A percentile compares a stretch with the other conserved stretches of the same genome.
These are phyloP conservation scores for Phialophora expanda DNA, from an alignment of 2,329 filamentous ascomycete genomes.

Conservation along the genomic window DNA sequence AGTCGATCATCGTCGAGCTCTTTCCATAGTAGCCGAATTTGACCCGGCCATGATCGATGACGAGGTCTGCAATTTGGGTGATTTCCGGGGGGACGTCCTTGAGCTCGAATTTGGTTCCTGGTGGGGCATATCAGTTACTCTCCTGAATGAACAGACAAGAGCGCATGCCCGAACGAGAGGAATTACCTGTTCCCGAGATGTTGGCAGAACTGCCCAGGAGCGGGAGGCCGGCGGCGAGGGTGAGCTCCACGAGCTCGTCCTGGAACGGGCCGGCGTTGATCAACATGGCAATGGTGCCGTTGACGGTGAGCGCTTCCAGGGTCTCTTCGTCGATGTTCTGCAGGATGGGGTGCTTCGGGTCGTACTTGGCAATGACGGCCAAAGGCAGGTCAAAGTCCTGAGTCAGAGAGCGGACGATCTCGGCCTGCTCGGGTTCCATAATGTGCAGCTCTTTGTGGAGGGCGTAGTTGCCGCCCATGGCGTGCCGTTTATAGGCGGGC, in stretches of 20 bases:
- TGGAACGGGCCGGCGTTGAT: conserved; percentile 41
- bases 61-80: conserved; percentile 41
- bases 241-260: conserved; percentile 41
- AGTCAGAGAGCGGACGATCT: conserved; percentile 39
- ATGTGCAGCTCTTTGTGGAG: conserved; percentile 41
- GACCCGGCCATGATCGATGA: conserved; percentile 44
- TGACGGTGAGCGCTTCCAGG: conserved; percentile 33
- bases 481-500: conserved; percentile 40
- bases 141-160: not conserved
- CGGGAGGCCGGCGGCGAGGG: conserved; percentile 34
- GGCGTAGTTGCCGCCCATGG: conserved; percentile 41
- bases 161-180: conserved; percentile 4
- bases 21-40: conserved; percentile 39
- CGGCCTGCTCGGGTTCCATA: conserved; percentile 30
- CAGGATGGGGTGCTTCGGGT: conserved; percentile 40
- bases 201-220: conserved; percentile 45
- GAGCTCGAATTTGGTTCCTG: conserved; percentile 40
- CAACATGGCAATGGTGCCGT: conserved; percentile 42
- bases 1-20: conserved; percentile 43
- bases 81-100: conserved; percentile 45
- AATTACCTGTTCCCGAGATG: conserved; percentile 38
- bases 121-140: not conserved
- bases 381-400: conserved; percentile 42
- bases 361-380: conserved; percentile 41
- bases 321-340: conserved; percentile 31